Percentiles rank a stretch among this genome's conserved stretches.
These are phyloP conservation scores for Wolfiporia cocos DNA, from an alignment of 1,284 basidiomycete species.

Conservation along the genomic window DNA sequence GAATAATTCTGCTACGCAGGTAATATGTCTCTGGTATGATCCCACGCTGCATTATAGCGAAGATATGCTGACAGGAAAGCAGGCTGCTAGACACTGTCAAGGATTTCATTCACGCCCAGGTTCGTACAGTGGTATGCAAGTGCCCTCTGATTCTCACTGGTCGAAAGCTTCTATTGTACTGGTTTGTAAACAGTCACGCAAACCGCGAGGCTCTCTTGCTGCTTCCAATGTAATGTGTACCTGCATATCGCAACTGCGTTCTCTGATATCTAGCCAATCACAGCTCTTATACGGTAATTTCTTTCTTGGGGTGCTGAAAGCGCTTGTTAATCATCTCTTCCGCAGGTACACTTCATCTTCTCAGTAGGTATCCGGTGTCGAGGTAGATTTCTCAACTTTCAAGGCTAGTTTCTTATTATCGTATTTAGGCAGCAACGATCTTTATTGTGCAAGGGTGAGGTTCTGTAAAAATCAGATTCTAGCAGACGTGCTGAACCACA, in stretches of 20 bases:
- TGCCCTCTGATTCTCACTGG: background rate
- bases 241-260: background rate
- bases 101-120: constrained; percentile 4
- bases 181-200: constrained; percentile 2
- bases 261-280: background rate
- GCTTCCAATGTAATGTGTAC: constrained; percentile 1
- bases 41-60: background rate
- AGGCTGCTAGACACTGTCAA: constrained; percentile 3
- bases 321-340: background rate
- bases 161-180: constrained; percentile 3
- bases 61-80: background rate
- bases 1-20: background rate
- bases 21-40: background rate
- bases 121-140: background rate
- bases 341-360: constrained; percentile 6
- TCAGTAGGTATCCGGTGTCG: background rate
- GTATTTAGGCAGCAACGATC: background rate
- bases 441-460: constrained; percentile 4
- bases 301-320: background rate
- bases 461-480: background rate
- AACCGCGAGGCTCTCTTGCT: background rate
- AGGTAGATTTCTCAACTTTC: background rate
- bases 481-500: background rate
- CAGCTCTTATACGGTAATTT: constrained; percentile 5
- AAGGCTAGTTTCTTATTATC: too few relatives aligned